Evolutionary conservation across 208 protist genomes (phyloP), one percentile per base, ranked within the genome.

Genomic region (Sergeia podlipaevii): DNA sequence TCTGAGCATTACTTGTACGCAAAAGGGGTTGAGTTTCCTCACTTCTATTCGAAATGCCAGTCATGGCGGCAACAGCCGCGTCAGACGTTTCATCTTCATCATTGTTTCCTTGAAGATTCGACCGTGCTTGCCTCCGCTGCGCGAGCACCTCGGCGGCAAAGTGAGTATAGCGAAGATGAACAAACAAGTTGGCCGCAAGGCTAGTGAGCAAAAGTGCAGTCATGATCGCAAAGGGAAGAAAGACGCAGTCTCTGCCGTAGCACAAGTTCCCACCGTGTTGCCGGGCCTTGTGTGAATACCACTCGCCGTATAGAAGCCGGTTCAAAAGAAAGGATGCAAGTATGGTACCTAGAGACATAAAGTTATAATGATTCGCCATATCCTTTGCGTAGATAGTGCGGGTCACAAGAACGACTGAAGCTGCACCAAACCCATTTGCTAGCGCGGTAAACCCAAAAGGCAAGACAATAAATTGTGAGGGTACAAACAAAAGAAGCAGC

Each of bases 351-450:
- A 93, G n/a, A 4, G 66, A 83, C 26, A 61, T 76, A 39, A 74
- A 81, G 63, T 88, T 90, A 45, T 91, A 93, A 54, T 89, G 82
- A 41, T 83, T 88, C 5, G 73, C 86, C 17, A 88, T 60, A 43
- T 91, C 82, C 41, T 80, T 85, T 4, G 70, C 71, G 64, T 87
- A 93, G 7, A 91, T 51, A 13, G 74, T 78, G 13, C 86, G 86
- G 43, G 84, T 72, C 18, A 90, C 79, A 28, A 93, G 74, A 29
- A 91, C 79, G n/a, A 76, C 60, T 1, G 72, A 67, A 0, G 86
- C 81, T 1, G 82, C 75, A 11, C 59, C 65, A 36, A 76, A 85
- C 21, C 86, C 86, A 71, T 84, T 89, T 5, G 65, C 74, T 5
- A 93, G 46, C 2, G 85, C 77, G 1, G 80, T 78, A 15, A 81